These are phyloP conservation scores for Microthlaspi erraticum DNA, from an alignment of 345 rosid genomes.

Conservation along the genomic window DNA sequence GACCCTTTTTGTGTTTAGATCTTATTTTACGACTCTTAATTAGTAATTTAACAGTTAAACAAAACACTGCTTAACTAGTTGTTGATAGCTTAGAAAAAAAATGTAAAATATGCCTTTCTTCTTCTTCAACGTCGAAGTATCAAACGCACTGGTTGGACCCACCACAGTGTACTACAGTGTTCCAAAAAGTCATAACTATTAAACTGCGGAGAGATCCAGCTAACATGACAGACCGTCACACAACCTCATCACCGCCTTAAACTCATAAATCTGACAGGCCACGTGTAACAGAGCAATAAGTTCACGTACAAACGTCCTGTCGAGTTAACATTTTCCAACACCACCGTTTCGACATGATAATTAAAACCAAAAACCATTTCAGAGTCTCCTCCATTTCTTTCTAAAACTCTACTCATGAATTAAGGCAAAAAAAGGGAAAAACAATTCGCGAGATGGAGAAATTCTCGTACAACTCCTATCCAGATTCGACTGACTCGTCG, in stretches of 20 bases:
- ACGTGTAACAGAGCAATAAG: conserved; percentile 42
- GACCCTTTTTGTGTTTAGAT: not conserved
- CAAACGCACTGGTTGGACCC: conserved; percentile 22
- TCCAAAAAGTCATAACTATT: conserved; percentile 26
- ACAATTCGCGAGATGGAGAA: conserved; percentile 58
- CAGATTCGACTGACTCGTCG: conserved; percentile 89
- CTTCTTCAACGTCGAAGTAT: conserved; percentile 27
- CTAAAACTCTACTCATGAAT: conserved; percentile 22
- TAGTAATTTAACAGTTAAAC: not conserved
- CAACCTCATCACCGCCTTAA: conserved; percentile 19
- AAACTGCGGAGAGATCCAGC: conserved; percentile 21
- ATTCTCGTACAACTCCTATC: conserved; percentile 66
- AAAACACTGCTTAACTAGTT: not conserved
- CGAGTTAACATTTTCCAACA: conserved; percentile 41
- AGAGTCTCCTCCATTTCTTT: conserved; percentile 24
- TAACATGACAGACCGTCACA: conserved; percentile 28
- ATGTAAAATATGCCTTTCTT: conserved; percentile 13
- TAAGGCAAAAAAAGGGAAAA: not conserved
- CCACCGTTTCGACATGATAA: conserved; percentile 19
- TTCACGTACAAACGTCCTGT: conserved; percentile 21
- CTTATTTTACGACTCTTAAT: not conserved
- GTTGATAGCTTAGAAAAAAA: no score
- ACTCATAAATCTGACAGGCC: conserved; percentile 23
- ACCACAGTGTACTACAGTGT: not conserved
- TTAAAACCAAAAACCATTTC: not conserved